Conservation (phyloP, 257 asterid species). For the Jacaranda mimosifolia region DNA sequence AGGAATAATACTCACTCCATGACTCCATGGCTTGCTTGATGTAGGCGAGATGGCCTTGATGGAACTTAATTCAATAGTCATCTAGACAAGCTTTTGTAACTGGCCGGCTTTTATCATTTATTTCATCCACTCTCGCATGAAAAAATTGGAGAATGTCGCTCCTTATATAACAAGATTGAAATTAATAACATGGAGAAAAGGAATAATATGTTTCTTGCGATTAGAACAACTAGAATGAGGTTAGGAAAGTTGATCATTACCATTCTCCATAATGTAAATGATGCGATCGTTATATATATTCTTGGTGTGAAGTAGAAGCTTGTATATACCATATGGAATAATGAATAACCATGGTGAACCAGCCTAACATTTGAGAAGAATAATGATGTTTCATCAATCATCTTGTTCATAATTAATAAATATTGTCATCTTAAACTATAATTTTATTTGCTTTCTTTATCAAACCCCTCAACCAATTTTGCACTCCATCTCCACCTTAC, state of each 20-base stretch:
- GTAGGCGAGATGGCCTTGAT: constrained; percentile 32
- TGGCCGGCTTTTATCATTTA: constrained; percentile 14
- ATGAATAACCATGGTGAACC: constrained; percentile 42
- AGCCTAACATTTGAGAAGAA: constrained; percentile 4
- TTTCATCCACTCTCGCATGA: constrained; percentile 31
- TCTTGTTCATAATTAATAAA: neutral
- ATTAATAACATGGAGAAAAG: too few relatives aligned
- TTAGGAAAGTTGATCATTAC: neutral
- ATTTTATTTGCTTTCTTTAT: too few relatives aligned
- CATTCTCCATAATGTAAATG: constrained; percentile 49
- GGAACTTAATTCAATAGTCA: constrained; percentile 23
- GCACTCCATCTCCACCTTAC: too few relatives aligned
- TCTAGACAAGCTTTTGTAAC: constrained; percentile 28
- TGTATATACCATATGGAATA: constrained; percentile 38
- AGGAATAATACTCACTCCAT: constrained; percentile 14
- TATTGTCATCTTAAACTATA: neutral
- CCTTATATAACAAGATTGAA: neutral
- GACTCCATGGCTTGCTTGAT: constrained; percentile 33
- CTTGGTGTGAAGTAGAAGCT: constrained; percentile 28
- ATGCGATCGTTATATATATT: constrained; percentile 33
- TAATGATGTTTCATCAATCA: neutral
- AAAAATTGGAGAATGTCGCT: neutral
- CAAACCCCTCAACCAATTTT: too few relatives aligned
- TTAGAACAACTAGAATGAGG: too few relatives aligned
- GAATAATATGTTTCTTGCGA: too few relatives aligned